Evolutionary conservation across 345 rosid genomes (phyloP).

Genomic region (Physaria fendleri): DNA sequence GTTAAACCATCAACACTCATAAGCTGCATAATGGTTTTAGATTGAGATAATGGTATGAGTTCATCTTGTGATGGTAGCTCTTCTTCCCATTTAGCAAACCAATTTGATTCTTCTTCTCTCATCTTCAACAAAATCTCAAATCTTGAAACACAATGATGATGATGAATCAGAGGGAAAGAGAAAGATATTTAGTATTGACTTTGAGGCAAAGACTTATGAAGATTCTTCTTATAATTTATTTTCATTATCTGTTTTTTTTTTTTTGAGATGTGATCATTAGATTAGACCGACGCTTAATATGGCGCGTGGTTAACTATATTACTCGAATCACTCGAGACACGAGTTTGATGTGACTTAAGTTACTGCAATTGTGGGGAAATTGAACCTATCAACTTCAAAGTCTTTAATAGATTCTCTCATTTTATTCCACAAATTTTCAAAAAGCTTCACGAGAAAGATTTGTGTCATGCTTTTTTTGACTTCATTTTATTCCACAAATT

Average conservation of each 20-base stretch:
- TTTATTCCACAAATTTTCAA: neutral
- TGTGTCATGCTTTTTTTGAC: too few species aligned
- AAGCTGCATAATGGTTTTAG: conserved; percentile 84
- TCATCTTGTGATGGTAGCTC: conserved; percentile 85
- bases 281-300: conserved; percentile 27
- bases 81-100: conserved; percentile 88
- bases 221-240: conserved; percentile 17
- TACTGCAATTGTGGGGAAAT: neutral
- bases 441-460: conserved; percentile 18
- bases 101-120: conserved; percentile 76
- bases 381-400: conserved; percentile 7
- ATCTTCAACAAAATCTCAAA: conserved; percentile 19
- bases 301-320: too few species aligned
- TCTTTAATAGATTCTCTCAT: conserved; percentile 11
- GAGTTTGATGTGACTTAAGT: conserved; percentile 10
- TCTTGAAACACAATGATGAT: conserved; percentile 7
- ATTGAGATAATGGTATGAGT: conserved; percentile 81
- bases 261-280: conserved; percentile 23
- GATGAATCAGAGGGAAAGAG: neutral
- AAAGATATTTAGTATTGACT: conserved; percentile 13
- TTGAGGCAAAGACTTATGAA: conserved; percentile 26
- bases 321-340: neutral
- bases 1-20: conserved; percentile 87
- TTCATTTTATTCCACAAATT: neutral
- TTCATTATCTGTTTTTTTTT: conserved; percentile 6